These are phyloP conservation scores for Lachancea meyersii DNA, from an alignment of 805 yeast species.

Conservation along the genomic window DNA sequence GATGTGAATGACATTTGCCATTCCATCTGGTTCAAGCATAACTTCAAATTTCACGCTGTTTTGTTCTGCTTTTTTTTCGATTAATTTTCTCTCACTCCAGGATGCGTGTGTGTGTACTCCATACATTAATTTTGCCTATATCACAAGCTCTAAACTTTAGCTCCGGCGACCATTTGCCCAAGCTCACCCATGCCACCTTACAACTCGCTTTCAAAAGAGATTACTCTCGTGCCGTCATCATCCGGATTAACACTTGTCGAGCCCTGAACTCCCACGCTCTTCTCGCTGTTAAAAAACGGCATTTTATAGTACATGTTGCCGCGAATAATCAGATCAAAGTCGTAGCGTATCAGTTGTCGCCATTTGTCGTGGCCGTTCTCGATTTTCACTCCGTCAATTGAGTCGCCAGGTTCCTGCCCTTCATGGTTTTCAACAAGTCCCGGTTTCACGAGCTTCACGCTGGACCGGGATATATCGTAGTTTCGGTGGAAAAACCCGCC, in stretches of 20 bases:
- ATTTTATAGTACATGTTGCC: conserved; percentile 75
- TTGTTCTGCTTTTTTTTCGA: too few species aligned
- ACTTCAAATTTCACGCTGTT: too few species aligned
- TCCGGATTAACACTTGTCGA: conserved; percentile 51
- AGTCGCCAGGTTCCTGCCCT: background rate
- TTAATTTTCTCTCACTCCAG: too few species aligned
- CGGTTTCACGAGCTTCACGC: conserved; percentile 67
- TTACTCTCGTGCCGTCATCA: background rate
- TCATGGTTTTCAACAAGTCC: conserved; percentile 39
- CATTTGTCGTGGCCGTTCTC: conserved; percentile 48
- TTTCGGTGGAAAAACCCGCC: conserved; percentile 73
- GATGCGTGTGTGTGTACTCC: too few species aligned
- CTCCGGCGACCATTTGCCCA: too few species aligned
- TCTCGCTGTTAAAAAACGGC: conserved; percentile 51
- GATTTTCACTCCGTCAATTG: conserved; percentile 14
- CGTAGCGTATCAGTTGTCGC: conserved; percentile 67
- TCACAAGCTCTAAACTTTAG: too few species aligned
- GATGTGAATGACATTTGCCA: too few species aligned
- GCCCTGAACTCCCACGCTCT: conserved; percentile 57
- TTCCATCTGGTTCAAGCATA: too few species aligned
- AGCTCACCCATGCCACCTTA: too few species aligned
- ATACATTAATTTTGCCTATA: too few species aligned
- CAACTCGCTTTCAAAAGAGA: too few species aligned
- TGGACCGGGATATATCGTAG: conserved; percentile 54
- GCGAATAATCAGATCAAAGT: conserved; percentile 77